phyloP scores from a whole-genome alignment of 495 filamentous ascomycete genomes.

The Aspergillus ostianus region DNA sequence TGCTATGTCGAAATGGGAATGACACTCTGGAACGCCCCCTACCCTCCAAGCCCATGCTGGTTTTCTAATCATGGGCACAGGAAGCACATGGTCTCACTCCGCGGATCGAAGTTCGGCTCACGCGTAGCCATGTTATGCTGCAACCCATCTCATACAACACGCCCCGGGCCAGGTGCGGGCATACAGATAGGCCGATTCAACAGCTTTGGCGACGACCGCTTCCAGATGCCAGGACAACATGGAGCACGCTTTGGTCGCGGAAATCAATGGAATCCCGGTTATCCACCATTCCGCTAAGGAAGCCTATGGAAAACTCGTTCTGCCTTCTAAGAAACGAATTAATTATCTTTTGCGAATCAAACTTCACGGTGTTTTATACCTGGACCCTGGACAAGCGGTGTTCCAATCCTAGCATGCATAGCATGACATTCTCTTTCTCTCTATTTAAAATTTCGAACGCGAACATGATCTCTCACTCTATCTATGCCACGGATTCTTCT shows the following conservation, averaged over 20 bases:
- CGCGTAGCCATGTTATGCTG: constrained; percentile 98
- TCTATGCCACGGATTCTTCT: neutral
- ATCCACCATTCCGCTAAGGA: constrained; percentile 38
- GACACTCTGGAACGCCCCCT: neutral
- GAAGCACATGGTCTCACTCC: constrained; percentile 99
- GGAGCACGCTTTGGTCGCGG: constrained; percentile 36
- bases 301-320: neutral
- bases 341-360: too few relatives aligned
- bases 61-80: constrained; percentile 29
- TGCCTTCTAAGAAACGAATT: too few relatives aligned
- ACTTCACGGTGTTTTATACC: too few relatives aligned
- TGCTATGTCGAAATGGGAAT: neutral
- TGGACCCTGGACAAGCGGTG: neutral
- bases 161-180: constrained; percentile 77
- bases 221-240: constrained; percentile 27
- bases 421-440: neutral
- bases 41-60: neutral
- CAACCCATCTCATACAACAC: constrained; percentile 82
- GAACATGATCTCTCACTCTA: neutral
- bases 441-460: neutral
- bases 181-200: constrained; percentile 57
- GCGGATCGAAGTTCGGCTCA: constrained; percentile 97
- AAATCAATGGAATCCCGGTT: constrained; percentile 39
- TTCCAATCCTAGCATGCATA: neutral
- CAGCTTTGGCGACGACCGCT: constrained; percentile 54